A percentile compares a stretch with the other conserved stretches of the same genome.
These are phyloP conservation scores for Cordyceps javanica DNA, from an alignment of 2,329 filamentous ascomycete genomes.

Conservation along the genomic window DNA sequence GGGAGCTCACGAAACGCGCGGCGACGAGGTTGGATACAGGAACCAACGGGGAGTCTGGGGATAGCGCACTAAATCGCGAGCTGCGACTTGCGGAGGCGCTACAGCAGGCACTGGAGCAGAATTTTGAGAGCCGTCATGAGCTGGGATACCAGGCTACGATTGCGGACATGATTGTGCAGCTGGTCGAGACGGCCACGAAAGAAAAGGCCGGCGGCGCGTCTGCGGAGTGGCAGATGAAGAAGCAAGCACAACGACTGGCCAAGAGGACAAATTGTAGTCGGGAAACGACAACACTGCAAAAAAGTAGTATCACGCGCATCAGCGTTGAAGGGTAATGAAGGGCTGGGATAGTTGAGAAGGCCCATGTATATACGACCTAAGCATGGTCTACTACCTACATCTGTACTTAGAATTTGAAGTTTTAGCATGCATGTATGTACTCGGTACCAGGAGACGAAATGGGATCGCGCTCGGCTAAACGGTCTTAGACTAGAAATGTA, in stretches of 20 bases:
- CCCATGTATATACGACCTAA: conserved; percentile 4
- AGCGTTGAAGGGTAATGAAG: not conserved
- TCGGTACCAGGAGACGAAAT: too few species aligned
- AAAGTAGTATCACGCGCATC: not conserved
- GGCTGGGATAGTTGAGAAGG: not conserved
- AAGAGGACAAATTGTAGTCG: not conserved
- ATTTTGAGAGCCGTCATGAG: conserved; percentile 18
- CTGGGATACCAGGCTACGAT: conserved; percentile 16
- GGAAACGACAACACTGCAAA: not conserved
- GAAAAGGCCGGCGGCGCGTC: not conserved
- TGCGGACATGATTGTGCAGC: conserved; percentile 18
- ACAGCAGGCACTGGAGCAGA: conserved; percentile 22
- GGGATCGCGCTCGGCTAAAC: not conserved
- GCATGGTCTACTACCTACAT: not conserved
- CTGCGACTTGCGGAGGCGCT: conserved; percentile 15
- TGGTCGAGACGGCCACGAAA: conserved; percentile 6
- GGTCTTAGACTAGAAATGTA: not conserved
- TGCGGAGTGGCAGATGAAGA: conserved; percentile 1
- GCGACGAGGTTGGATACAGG: conserved; percentile 11
- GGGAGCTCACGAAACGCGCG: conserved; percentile 24
- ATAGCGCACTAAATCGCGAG: not conserved
- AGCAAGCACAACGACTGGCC: not conserved
- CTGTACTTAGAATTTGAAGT: not conserved
- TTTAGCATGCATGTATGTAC: not conserved
- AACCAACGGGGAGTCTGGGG: not conserved